Base-by-base conservation (phyloP, 2,329 filamentous ascomycete genomes). In the Cercospora brassicicola region DNA sequence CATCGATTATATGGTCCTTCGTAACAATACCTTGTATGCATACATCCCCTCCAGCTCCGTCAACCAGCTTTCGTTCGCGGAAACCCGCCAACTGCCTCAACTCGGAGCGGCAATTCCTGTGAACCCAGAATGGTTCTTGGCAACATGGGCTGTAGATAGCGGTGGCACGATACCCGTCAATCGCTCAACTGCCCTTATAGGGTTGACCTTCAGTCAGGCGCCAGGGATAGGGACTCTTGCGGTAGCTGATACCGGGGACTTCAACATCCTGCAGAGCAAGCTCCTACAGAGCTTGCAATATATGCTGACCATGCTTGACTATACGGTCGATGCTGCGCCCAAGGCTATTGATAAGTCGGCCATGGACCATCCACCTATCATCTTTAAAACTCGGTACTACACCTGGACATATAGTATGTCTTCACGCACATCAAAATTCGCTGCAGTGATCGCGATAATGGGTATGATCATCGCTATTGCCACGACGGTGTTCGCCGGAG, bases 121-220 rank as follows among this genome's bases (percentile, higher is more conserved):
- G 5, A 59, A 68, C 33, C 67, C 67, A n/a, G 36, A 60, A 36
- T 68, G 67, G 67, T 48, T 55, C 18, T 61, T 67, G 13, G 73
- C 73, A 9, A 72, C 76, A 6, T 76, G 72, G 71, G 75, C 75
- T 10, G 72, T 71, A 8, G 70, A 69, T 23, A 61, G 67, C 7
- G 62, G 48, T 11, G 71, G 67, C 23, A 36, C 42, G 0, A 31
- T 72, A 11, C 28, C 53, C 3, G 59, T 56, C 15, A 69, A 69
- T 20, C 67, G 65, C 26, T 63, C 65, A 18, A 61, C 48, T 26
- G 48, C 48, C 23, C 48, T 53, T 1, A 7, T 53, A 23, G 48
- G 20, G 8, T 53, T 53, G 20, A 26, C 48, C 9, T 28, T 53
- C 20, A 53, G 20, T 28, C 48, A 53, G 20, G 20, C 48, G 20